phyloP scores from a whole-genome alignment of 345 rosid species.

The Gossypium arboreum region DNA sequence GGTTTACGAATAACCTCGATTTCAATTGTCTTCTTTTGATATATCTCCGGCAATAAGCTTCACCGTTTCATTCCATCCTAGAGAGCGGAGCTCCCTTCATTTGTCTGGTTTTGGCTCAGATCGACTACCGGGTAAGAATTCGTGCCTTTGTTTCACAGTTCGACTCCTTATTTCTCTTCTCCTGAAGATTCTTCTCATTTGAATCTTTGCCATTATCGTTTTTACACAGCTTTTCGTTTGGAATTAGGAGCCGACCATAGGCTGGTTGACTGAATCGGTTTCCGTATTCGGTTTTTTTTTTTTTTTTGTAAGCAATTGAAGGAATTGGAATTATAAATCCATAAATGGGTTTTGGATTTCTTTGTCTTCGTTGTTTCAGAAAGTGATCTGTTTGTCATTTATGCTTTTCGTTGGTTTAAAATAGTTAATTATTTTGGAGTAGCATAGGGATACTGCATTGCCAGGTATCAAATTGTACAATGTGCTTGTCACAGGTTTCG shows the following conservation, averaged over 20 bases:
- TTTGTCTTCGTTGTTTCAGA: not conserved
- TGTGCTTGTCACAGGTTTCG: conserved; percentile 5
- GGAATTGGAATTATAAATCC: not conserved
- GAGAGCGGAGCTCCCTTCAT: not conserved
- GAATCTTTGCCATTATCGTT: not conserved
- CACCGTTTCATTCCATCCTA: not conserved
- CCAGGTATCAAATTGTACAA: conserved; percentile 1
- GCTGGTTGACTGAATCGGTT: not conserved
- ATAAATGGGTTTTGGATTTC: not conserved
- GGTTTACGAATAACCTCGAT: not conserved
- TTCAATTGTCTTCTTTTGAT: not conserved
- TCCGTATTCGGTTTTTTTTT: not conserved
- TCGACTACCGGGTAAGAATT: not conserved
- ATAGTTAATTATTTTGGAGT: not conserved
- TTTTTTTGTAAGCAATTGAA: not conserved
- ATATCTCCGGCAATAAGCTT: not conserved
- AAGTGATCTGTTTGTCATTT: not conserved
- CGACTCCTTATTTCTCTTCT: not conserved
- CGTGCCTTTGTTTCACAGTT: not conserved
- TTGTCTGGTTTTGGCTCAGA: not conserved
- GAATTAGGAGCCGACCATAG: not conserved
- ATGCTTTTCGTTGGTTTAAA: not conserved
- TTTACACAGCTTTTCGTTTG: not conserved
- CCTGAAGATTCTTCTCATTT: not conserved
- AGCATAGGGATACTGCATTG: not conserved